Base-by-base conservation (phyloP, 768 basidiomycete genomes). In the Fistulinella prunicolor region DNA sequence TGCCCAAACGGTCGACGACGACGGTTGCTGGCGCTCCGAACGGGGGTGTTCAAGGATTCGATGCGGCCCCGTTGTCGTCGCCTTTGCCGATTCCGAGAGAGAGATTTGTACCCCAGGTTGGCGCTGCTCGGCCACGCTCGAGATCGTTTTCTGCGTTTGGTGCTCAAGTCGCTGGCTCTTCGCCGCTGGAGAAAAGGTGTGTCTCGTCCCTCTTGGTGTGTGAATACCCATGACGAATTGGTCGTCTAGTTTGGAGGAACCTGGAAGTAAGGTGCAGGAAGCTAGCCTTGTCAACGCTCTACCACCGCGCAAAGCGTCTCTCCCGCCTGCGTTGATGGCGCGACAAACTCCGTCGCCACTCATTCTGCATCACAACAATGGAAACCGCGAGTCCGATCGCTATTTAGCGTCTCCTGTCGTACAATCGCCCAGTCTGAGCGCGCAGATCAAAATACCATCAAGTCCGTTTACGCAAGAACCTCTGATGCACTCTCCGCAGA, bases 71-170 rank as follows among this genome's bases (percentile, higher is more conserved):
- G 13, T 37, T 36, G 26, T 35, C 38, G 13, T 28, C 41, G 38
- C 45, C 29, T 50, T 14, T 46, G 26, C 65, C 66, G 17, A 59
- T 86, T 22, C 83, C 78, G 0, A 65, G 85, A 13, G 72, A 83
- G 0, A 83, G 85, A 39, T 88, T 89, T 58, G 73, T 80, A 47
- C 86, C 88, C 0, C 75, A 75, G 46, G 71, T 70, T 9, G 71
- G 73, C 7, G 72, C 72, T 3, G 56, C 70, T 9, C 69, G 89
- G 6, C 79, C 77, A 13, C 67, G 78, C 6, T 89, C 89, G 5
- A 65, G 87, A 42, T 89, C 86, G 19, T 91, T 91, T 60, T 89
- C 87, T 9, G 84, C 80, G 3, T 84, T 89, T 64, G 77, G 80
- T 42, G 70, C 73, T 4, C 56, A 64, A 5, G 45, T 44, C 1